phyloP scores from a whole-genome alignment of 2,329 filamentous ascomycete species.

The Simplicillium sp. region DNA sequence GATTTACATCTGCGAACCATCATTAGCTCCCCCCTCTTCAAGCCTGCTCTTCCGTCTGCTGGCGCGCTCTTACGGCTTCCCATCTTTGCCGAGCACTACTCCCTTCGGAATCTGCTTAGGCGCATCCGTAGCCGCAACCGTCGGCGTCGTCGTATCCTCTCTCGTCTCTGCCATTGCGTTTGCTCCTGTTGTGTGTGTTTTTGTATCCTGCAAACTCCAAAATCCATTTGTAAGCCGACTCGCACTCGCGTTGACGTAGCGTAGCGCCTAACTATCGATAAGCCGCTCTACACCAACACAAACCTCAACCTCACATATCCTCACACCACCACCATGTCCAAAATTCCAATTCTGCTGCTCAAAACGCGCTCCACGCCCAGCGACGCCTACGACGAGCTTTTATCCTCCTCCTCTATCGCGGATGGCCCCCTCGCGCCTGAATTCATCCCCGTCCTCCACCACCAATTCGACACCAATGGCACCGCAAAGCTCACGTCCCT shows the following conservation, averaged over 20 bases:
- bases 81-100: slow-evolving; percentile 68
- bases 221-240: background rate
- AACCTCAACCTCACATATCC: too few species aligned
- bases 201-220: background rate
- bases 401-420: slow-evolving; percentile 30
- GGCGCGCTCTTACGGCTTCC: slow-evolving; percentile 75
- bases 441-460: slow-evolving; percentile 71
- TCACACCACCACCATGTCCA: too few species aligned
- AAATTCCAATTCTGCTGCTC: slow-evolving; percentile 49
- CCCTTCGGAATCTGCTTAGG: slow-evolving; percentile 50
- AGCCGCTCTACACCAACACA: slow-evolving; percentile 14
- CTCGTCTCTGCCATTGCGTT: slow-evolving; percentile 27
- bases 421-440: slow-evolving; percentile 45
- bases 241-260: background rate
- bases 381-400: slow-evolving; percentile 65
- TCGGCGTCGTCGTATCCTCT: slow-evolving; percentile 16
- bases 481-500: slow-evolving; percentile 41
- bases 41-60: too few species aligned
- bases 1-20: slow-evolving; percentile 53
- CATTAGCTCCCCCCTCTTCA: background rate
- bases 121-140: slow-evolving; percentile 11
- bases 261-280: background rate
- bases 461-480: slow-evolving; percentile 53
- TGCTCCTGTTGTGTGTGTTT: background rate
- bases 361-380: slow-evolving; percentile 67